Percentiles rank a stretch among this genome's conserved stretches.
Evolutionary conservation across 805 yeast species (phyloP).

Genomic region (Lipomyces kockii): DNA sequence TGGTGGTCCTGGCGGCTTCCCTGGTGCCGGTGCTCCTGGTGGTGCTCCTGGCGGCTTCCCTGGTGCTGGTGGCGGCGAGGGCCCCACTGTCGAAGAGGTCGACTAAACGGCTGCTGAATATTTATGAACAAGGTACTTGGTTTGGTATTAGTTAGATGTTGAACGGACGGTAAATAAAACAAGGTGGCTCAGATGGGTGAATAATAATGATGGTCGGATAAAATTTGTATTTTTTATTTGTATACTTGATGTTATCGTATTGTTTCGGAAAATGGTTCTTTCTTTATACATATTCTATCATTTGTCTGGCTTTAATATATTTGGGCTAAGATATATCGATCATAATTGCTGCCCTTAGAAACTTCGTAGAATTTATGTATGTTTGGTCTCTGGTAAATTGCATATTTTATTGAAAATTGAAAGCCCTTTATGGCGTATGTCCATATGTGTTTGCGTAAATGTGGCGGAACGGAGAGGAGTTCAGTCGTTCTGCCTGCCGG

Average conservation of each 20-base stretch:
- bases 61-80: constrained; percentile 53
- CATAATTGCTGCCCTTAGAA: too few relatives aligned
- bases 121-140: constrained; percentile 1
- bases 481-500: neutral
- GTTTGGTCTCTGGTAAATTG: too few relatives aligned
- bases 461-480: too few relatives aligned
- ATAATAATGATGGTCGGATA: neutral
- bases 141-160: constrained; percentile 1
- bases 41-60: constrained; percentile 71
- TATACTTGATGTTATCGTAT: constrained; percentile 6
- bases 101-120: constrained; percentile 52
- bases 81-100: constrained; percentile 84
- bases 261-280: constrained; percentile 3
- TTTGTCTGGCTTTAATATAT: neutral
- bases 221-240: constrained; percentile 4
- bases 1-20: constrained; percentile 53
- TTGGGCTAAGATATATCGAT: constrained; percentile 1
- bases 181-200: neutral
- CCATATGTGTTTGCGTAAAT: neutral
- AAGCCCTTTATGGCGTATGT: neutral
- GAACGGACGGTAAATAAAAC: constrained; percentile 4
- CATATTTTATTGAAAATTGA: too few relatives aligned
- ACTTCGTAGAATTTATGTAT: too few relatives aligned
- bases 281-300: constrained; percentile 9
- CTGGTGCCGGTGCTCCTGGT: constrained; percentile 56